These are phyloP conservation scores for Avicennia marina DNA, from an alignment of 257 asterid genomes.

Conservation along the genomic window DNA sequence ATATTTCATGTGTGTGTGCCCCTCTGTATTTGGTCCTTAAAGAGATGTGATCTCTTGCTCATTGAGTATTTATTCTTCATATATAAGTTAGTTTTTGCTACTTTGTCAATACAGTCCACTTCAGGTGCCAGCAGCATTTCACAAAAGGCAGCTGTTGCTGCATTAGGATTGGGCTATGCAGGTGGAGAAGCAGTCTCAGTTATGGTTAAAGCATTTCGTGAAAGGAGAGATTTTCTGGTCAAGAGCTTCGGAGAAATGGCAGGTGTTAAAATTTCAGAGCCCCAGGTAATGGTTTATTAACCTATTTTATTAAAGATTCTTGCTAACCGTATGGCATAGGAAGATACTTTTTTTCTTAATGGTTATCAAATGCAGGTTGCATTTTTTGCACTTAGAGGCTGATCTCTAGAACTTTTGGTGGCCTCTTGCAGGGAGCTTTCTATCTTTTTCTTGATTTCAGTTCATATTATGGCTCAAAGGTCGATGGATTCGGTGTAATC, in stretches of 20 bases:
- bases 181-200: constrained; percentile 82
- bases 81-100: neutral
- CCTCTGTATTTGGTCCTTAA: too few species aligned
- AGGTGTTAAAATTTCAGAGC: constrained; percentile 82
- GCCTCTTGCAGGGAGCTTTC: constrained; percentile 75
- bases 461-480: constrained; percentile 56
- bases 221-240: constrained; percentile 82
- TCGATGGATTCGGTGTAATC: constrained; percentile 66
- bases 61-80: too few species aligned
- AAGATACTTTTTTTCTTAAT: too few species aligned
- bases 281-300: constrained; percentile 77
- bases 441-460: constrained; percentile 92
- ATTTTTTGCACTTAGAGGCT: too few species aligned
- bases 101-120: constrained; percentile 48
- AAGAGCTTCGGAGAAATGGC: constrained; percentile 70
- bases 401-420: too few species aligned
- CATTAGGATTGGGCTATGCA: constrained; percentile 89
- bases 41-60: too few species aligned
- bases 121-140: constrained; percentile 99
- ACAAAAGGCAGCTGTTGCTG: constrained; percentile 89
- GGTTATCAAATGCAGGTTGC: neutral
- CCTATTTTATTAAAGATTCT: neutral
- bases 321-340: neutral
- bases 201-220: constrained; percentile 89
- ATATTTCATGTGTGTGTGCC: too few species aligned